These are phyloP conservation scores for Pythium folliculosum DNA, from an alignment of 352 stramenopile genomes.

Conservation along the genomic window DNA sequence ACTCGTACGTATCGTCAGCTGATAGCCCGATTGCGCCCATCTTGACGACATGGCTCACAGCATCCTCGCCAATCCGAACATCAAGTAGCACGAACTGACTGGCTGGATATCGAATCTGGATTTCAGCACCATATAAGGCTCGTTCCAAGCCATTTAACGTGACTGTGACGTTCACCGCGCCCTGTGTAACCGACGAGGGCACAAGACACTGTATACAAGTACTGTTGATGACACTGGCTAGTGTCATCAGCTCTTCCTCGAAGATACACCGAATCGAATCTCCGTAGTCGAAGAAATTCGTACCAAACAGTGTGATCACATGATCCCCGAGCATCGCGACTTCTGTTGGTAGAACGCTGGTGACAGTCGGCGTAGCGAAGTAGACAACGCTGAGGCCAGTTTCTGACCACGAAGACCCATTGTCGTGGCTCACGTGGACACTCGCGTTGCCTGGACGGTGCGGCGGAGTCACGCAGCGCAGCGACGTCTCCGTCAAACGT, in stretches of 20 bases:
- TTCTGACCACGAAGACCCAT: constrained; percentile 21
- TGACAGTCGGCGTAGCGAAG: constrained; percentile 21
- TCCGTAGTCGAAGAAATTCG: constrained; percentile 18
- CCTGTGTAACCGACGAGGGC: constrained; percentile 8
- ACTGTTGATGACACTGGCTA: constrained; percentile 23
- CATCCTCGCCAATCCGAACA: not conserved
- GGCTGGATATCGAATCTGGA: constrained; percentile 20
- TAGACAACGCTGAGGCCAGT: not conserved
- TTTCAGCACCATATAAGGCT: not conserved
- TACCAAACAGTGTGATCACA: constrained; percentile 23
- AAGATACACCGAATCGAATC: constrained; percentile 24
- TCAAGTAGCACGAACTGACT: constrained; percentile 15
- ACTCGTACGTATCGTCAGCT: constrained; percentile 19
- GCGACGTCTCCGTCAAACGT: constrained; percentile 1
- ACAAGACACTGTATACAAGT: constrained; percentile 25
- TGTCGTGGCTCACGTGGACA: constrained; percentile 24
- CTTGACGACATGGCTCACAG: not conserved
- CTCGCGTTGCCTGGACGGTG: constrained; percentile 12
- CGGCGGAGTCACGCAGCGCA: constrained; percentile 19
- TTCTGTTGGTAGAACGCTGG: constrained; percentile 7
- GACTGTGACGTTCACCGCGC: constrained; percentile 9
- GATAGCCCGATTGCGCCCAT: constrained; percentile 14
- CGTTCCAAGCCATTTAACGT: constrained; percentile 26
- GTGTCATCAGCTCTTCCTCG: constrained; percentile 6
- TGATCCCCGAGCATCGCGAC: constrained; percentile 22